phyloP scores from a whole-genome alignment of 2,329 filamentous ascomycete genomes.

The Graphilbum ipis-grandicollis region DNA sequence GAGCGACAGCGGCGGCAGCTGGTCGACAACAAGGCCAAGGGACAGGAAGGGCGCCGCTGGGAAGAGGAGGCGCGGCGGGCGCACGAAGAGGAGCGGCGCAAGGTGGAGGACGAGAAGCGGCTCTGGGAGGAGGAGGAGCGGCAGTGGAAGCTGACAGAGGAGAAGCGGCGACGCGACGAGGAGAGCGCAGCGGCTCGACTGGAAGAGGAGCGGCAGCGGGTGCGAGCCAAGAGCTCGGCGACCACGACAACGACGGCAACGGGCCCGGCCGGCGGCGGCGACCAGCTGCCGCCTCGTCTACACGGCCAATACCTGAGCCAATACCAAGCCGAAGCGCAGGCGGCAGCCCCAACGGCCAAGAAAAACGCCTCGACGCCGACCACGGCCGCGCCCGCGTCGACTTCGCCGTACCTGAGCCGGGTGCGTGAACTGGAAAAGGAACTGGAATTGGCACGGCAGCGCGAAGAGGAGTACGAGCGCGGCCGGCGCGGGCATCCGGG shows the following conservation, averaged over 20 bases:
- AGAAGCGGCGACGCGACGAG: slow-evolving; percentile 35
- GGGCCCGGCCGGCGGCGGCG: slow-evolving; percentile 16
- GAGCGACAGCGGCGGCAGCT: slow-evolving; percentile 40
- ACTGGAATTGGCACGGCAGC: slow-evolving; percentile 41
- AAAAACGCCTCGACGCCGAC: slow-evolving; percentile 12
- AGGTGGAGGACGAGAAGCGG: slow-evolving; percentile 49
- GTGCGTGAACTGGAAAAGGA: slow-evolving; percentile 68
- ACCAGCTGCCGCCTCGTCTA: slow-evolving; percentile 51
- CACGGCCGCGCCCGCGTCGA: too few relatives aligned
- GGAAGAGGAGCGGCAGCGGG: slow-evolving; percentile 46
- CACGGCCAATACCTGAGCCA: slow-evolving; percentile 76
- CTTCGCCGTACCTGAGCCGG: slow-evolving; percentile 39
- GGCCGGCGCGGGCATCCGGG: slow-evolving; percentile 34
- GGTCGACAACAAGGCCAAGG: slow-evolving; percentile 42
- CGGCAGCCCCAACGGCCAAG: slow-evolving; percentile 7
- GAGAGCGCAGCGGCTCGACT: slow-evolving; percentile 54
- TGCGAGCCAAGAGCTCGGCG: slow-evolving; percentile 35
- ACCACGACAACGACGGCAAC: slow-evolving; percentile 31
- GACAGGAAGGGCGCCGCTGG: slow-evolving; percentile 53
- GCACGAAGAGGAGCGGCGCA: slow-evolving; percentile 44
- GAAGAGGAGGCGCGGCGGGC: slow-evolving; percentile 44
- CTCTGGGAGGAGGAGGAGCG: slow-evolving; percentile 63
- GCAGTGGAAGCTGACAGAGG: slow-evolving; percentile 49
- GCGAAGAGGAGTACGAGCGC: slow-evolving; percentile 45
- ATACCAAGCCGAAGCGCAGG: slow-evolving; percentile 61